Evolutionary conservation across 1,284 basidiomycete genomes (phyloP).

Genomic region (Trichosporon ovoides): DNA sequence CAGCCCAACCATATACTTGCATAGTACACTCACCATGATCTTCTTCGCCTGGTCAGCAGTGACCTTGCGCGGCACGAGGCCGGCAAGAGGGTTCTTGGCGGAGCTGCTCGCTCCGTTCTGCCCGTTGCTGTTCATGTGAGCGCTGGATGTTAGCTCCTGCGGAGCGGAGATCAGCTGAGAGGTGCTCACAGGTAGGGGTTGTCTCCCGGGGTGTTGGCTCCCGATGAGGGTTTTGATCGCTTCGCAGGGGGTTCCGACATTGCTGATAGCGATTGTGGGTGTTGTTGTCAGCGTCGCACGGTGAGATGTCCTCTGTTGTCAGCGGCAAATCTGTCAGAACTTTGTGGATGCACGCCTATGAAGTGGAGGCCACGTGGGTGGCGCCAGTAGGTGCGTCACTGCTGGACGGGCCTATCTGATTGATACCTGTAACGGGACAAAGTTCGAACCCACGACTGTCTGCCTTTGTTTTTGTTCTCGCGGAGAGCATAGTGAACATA

Average conservation of each 20-base stretch:
- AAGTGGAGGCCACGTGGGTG: conserved; percentile 1
- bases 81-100: conserved; percentile 59
- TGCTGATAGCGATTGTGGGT: background rate
- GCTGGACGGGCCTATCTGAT: too few species aligned
- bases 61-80: conserved; percentile 71
- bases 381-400: too few species aligned
- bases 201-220: conserved; percentile 24
- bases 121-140: conserved; percentile 23
- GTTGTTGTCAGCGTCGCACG: background rate
- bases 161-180: background rate
- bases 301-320: background rate
- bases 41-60: conserved; percentile 63
- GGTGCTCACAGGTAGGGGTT: conserved; percentile 43
- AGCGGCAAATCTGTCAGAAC: conserved; percentile 7
- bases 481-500: too few species aligned
- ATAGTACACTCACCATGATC: conserved; percentile 59
- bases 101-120: background rate
- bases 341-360: background rate
- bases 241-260: conserved; percentile 41
- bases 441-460: too few species aligned
- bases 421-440: too few species aligned
- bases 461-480: too few species aligned
- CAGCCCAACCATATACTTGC: background rate
- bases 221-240: conserved; percentile 32
- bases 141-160: conserved; percentile 17